Base-by-base conservation (phyloP, 176 grass and related monocot species). In the Bonia amplexicaulis region DNA sequence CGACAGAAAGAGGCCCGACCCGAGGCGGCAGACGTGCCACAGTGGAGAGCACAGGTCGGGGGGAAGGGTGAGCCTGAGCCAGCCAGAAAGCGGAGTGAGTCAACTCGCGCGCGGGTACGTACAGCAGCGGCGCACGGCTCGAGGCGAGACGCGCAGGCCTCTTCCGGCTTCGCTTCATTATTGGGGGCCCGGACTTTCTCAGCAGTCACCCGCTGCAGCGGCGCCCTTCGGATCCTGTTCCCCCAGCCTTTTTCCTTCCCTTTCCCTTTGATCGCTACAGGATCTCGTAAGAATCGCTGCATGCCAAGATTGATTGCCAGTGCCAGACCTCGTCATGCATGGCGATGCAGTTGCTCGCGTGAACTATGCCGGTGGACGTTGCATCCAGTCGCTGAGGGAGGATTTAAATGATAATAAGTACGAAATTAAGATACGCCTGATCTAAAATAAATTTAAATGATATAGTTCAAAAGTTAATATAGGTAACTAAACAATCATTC, bases 101-200 rank as follows among this genome's bases (percentile, higher is more conserved):
- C 55, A 58, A 23, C 55, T n/a, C 55, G 22, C 9, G 3, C 20
- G 8, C 55, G 20, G 20, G 55, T 44, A 9, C 41, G 41, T 10
- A 60, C 57, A 60, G 54, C 88, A 72, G 79, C 65, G 83, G 84
- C 88, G 88, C 84, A 79, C 88, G 88, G 84, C 89, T 87, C 89
- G 89, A 90, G 88, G 88, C 76, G 76, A 13, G 16, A 26, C 37
- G 25, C 20, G 26, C 48, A 7, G 62, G 54, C 67, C 25, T 26
- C 65, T 65, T 69, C 78, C 60, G 39, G 69, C 47, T 58, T 53
- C 75, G 82, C 87, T 85, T 82, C 88, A 86, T 82, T 86, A 86
- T 73, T 86, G 79, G 73, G 80, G 62, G 48, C 73, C 83, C 79
- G 88, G 84, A 76, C 83, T 85, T 76, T 61, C 70, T 74, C 81